Evolutionary conservation across 2,329 filamentous ascomycete genomes (phyloP), one percentile per base, ranked within the genome.

Genomic region (Xylaria sp.): DNA sequence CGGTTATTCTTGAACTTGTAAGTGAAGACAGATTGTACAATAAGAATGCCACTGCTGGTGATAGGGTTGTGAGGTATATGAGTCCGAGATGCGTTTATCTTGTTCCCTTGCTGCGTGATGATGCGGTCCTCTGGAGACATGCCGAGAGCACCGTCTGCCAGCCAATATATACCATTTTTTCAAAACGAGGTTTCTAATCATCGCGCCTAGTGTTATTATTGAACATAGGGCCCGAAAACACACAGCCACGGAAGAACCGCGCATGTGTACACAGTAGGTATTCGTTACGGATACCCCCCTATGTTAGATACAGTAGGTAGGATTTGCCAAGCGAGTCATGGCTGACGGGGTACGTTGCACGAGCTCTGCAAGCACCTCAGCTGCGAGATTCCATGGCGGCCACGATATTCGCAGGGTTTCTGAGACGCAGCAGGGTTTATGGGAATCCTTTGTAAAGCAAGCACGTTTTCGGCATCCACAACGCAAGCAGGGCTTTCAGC

Each of bases 241-340:
- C 62, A 62, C 43, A 63, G 59, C 65, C 64, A 55, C 70, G 60
- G 67, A 72, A 70, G 57, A 62, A 67, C 71, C 71, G 48, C 69
- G 71, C 71, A 72, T 62, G 25, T 15, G 18, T 36, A 36, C 33
- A 36, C 33, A 36, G 33, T 46, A 43, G 41, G 8, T 62, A 18
- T 52, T 20, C 18, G 28, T 28, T 64, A 72, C 15, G 43, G 31
- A 20, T 28, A 68, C 62, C 51, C 69, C 60, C 48, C 12, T 28
- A 48, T 23, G 54, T 23, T 23, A 52, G 28, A 39, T 55, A 28
- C 28, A 28, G 28, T 28, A 49, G 54, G n/a, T 71, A 65, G 70
- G 64, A 67, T 65, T 70, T 55, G 69, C 69, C 66, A 71, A 71
- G 69, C 25, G 23, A 59, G 54, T 43, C 31, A 46, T 54, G 41